Evolutionary conservation across 2,329 filamentous ascomycete species (phyloP), one percentile per base, ranked within the genome.

Genomic region (Catunica adiposa): DNA sequence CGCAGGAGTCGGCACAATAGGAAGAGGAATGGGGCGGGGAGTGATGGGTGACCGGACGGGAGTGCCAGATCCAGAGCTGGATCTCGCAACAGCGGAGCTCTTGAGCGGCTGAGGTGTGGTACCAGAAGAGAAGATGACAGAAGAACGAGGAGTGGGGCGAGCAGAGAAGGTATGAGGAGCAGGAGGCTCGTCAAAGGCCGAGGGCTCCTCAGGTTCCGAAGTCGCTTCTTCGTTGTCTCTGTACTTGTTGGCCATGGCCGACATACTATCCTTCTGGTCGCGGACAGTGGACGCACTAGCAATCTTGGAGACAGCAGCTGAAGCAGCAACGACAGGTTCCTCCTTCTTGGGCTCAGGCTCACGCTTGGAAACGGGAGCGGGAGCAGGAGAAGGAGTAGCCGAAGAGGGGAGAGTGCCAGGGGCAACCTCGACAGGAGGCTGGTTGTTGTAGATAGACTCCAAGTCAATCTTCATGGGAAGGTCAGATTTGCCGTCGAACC

Each of bases 381-480:
- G 69, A n/a, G 56, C 48, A 37, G 54, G 53, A 31, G 53, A 48
- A 5, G 54, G 48, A 31, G 47, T 38, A 48, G 48, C 47, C 34
- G 54, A 56, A 25, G 47, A 42, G 9, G 5, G 81, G 72, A 42
- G 22, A 26, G 54, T 37, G 9, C 54, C 26, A n/a, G 56, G 53
- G 3, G 84, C 66, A 17, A 95, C 77, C 70, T 95, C 88, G 62
- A 85, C 80, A 3, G 88, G 82, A 4, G 82, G 84, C 60, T 79
- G 79, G 55, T 89, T 89, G 42, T 95, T 88, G 68, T 94, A 97
- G 51, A 97, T 69, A 63, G 86, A 89, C 69, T 94, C 89, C 63
- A 98, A 79, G 61, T 92, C 90, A 65, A 98, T 89, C 76, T 95
- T 97, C 59, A 89, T 76, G 6, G 92, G 89, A 44, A 94, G 69